Percentiles rank a stretch among this genome's conserved stretches.
Conservation (phyloP, 2,329 filamentous ascomycete genomes). For the Aplosporella prunicola region DNA sequence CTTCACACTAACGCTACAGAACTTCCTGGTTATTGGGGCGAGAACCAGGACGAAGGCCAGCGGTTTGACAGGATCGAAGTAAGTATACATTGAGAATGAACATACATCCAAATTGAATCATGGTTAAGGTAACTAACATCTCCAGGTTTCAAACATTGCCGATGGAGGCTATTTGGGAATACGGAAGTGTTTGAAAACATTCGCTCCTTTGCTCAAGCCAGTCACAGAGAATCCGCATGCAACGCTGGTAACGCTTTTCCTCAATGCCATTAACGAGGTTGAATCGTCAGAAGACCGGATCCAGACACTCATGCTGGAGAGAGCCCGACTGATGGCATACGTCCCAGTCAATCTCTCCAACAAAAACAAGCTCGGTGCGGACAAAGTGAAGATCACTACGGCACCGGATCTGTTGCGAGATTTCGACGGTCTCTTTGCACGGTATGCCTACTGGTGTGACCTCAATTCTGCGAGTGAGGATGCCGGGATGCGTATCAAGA, state of each 20-base stretch:
- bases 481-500: conserved; percentile 19
- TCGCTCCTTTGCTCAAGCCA: conserved; percentile 27
- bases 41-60: too few relatives aligned
- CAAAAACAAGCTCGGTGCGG: too few relatives aligned
- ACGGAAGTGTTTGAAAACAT: conserved; percentile 16
- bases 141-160: conserved; percentile 32
- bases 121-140: not conserved
- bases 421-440: conserved; percentile 1
- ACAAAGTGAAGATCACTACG: not conserved
- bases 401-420: conserved; percentile 6
- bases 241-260: conserved; percentile 34
- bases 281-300: conserved; percentile 11
- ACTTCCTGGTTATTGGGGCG: too few relatives aligned
- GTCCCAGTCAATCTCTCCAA: not conserved
- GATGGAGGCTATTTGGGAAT: conserved; percentile 29
- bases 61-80: conserved; percentile 36
- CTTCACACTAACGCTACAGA: conserved; percentile 20
- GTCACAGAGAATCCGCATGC: conserved; percentile 29
- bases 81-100: too few relatives aligned
- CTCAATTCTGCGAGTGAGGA: conserved; percentile 10
- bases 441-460: not conserved
- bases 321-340: not conserved
- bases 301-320: conserved; percentile 1
- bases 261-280: conserved; percentile 25
- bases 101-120: too few relatives aligned